Evolutionary conservation across 129 eudicot genomes (phyloP), one percentile per base, ranked within the genome.

Genomic region (Smallanthus sonchifolius): DNA sequence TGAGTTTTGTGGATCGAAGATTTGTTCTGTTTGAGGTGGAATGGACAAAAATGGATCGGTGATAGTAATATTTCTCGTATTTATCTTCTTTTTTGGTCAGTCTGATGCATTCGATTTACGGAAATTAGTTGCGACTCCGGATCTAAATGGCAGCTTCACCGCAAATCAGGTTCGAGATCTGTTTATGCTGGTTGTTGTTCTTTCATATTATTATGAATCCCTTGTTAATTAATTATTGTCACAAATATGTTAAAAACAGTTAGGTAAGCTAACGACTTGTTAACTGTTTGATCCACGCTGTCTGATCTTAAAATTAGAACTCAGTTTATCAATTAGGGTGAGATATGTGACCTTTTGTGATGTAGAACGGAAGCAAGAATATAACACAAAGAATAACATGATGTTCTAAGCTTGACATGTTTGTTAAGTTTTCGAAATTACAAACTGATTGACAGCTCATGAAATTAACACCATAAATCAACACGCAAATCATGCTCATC

Each of bases 11-110:
- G 35, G 67, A 76, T 56, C 56, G 80, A 52, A 66, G 73, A 65
- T 66, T 66, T 66, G 11, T 38, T 19, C 35, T 35, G 52, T 63
- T 76, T 66, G 45, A 11, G 74, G 80, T 66, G 80, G 80, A 66
- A 76, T 76, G 80, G 80, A 66, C 8, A 76, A 65, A 76, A 32
- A 52, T 66, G 80, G 80, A 76, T 52, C 32, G 67, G 24, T 54
- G 19, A 15, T 76, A 24, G 80, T 66, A 5, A 15, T 76, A 24
- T 52, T 76, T 72, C 47, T 76, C n/a, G 66, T 76, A 30, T 66
- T 76, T 54, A 39, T 40, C 47, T 30, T 35, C 40, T 19, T 13
- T 60, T 61, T 45, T 28, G 47, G 36, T 61, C 70, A 40, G 36
- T 67, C 59, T 66, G 24, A 76, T 76, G 80, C 74, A 2, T 76